These are phyloP conservation scores for Limnomonas spitsbergensis DNA, from an alignment of 139 green algal genomes.

Conservation along the genomic window DNA sequence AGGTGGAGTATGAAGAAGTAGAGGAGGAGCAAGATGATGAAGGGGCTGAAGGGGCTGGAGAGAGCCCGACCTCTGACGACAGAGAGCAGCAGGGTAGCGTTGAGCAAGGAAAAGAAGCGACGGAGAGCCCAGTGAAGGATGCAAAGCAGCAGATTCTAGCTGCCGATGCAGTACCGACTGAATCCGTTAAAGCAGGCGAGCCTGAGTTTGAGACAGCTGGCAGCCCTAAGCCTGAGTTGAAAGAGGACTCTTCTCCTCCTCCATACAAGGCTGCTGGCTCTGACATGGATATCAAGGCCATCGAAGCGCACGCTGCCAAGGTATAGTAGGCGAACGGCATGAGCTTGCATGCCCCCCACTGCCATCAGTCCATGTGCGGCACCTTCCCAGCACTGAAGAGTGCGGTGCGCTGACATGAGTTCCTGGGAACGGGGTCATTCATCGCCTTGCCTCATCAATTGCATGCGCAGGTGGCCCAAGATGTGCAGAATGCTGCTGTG, in stretches of 20 bases:
- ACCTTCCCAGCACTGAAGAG: not conserved
- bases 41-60: not conserved
- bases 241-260: not conserved
- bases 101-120: not conserved
- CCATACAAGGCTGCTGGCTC: not conserved
- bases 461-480: not conserved
- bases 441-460: not conserved
- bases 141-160: not conserved
- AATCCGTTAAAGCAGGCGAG: too few relatives aligned
- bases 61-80: not conserved
- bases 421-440: not conserved
- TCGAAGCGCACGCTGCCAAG: constrained; percentile 8
- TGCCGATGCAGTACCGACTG: too few relatives aligned
- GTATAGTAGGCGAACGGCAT: not conserved
- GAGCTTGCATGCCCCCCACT: not conserved
- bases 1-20: constrained; percentile 3
- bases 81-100: not conserved
- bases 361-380: not conserved
- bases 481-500: constrained; percentile 5
- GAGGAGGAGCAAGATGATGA: not conserved
- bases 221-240: not conserved
- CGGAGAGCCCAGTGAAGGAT: not conserved
- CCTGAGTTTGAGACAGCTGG: not conserved
- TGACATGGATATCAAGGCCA: not conserved
- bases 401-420: not conserved